These are phyloP conservation scores for Pythium volutum DNA, from an alignment of 352 stramenopile genomes.

Conservation along the genomic window DNA sequence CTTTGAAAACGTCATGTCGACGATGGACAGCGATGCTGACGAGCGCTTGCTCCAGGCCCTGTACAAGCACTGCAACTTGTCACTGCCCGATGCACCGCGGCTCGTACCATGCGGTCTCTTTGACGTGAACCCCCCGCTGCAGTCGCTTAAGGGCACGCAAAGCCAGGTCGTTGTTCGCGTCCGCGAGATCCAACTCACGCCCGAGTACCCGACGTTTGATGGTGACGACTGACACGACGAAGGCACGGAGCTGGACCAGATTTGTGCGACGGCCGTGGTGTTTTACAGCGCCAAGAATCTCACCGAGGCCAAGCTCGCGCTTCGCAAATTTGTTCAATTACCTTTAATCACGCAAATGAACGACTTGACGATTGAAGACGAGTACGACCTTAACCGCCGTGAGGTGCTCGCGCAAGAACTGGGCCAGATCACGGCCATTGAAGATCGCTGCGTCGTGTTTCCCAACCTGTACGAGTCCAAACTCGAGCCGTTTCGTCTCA, in stretches of 20 bases:
- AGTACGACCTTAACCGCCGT: constrained; percentile 11
- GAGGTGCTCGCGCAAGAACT: constrained; percentile 16
- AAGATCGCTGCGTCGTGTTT: constrained; percentile 28
- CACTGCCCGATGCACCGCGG: background rate
- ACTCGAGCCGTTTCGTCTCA: constrained; percentile 30
- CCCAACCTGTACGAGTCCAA: constrained; percentile 30
- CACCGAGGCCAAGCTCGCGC: constrained; percentile 20
- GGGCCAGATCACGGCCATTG: constrained; percentile 10
- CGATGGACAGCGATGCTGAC: background rate
- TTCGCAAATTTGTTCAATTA: constrained; percentile 20
- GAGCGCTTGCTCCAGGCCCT: background rate
- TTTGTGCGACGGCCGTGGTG: constrained; percentile 32
- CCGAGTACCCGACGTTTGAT: constrained; percentile 22
- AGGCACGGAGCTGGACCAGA: constrained; percentile 26
- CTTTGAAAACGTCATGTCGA: constrained; percentile 28
- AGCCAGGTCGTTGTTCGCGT: constrained; percentile 35
- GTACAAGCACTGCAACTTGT: constrained; percentile 5
- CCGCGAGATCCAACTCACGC: constrained; percentile 29
- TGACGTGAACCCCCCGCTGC: constrained; percentile 8
- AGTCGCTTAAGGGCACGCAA: constrained; percentile 5
- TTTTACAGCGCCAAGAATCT: constrained; percentile 34
- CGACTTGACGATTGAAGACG: constrained; percentile 6
- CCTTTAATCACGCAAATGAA: constrained; percentile 13
- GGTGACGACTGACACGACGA: constrained; percentile 28
- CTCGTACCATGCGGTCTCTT: constrained; percentile 17